These are phyloP conservation scores for Mycena chlorophos DNA, from an alignment of 768 basidiomycete genomes.

Conservation along the genomic window DNA sequence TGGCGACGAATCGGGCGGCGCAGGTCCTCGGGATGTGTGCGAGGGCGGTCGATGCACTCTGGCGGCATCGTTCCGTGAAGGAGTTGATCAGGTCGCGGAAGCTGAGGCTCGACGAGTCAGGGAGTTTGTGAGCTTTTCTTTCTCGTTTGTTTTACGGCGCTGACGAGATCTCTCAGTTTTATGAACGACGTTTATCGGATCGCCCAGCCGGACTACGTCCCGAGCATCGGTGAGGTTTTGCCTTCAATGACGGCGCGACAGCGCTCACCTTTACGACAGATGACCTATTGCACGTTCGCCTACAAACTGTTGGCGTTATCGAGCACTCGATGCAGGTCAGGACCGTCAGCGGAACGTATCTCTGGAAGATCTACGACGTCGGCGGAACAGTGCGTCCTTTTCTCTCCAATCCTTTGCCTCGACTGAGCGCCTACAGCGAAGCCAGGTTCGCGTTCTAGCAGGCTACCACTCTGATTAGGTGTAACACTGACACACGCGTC, in stretches of 20 bases:
- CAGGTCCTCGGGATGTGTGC: conserved; percentile 50
- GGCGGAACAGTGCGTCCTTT: conserved; percentile 68
- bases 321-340: conserved; percentile 74
- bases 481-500: conserved; percentile 18
- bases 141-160: conserved; percentile 7
- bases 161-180: conserved; percentile 50
- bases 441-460: conserved; percentile 44
- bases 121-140: conserved; percentile 58
- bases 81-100: conserved; percentile 56
- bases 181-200: conserved; percentile 65
- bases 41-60: conserved; percentile 61
- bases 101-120: conserved; percentile 73
- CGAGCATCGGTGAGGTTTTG: conserved; percentile 58
- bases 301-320: conserved; percentile 78
- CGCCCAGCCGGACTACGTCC: conserved; percentile 66
- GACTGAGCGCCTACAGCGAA: conserved; percentile 42
- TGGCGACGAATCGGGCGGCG: conserved; percentile 53
- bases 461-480: not conserved
- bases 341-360: conserved; percentile 60
- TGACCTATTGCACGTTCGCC: conserved; percentile 75
- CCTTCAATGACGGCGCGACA: too few relatives aligned
- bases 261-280: conserved; percentile 50
- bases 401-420: conserved; percentile 6
- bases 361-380: conserved; percentile 83
- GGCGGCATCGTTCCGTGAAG: conserved; percentile 68